Evolutionary conservation across 148 eudicot genomes (phyloP).

Genomic region (Chenopodium berlandieri): DNA sequence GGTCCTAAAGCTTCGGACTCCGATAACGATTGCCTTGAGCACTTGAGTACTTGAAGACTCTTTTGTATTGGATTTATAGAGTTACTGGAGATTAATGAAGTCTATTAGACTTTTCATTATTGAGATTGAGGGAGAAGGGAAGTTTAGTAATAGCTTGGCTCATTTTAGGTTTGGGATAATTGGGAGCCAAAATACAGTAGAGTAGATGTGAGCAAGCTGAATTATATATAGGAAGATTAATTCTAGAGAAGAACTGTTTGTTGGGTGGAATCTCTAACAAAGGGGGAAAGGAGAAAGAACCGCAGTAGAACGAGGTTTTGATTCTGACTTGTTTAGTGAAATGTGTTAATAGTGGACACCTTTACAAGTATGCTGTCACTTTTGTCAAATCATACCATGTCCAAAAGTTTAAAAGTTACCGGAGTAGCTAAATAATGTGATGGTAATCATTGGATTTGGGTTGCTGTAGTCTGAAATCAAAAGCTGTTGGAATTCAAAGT

Average conservation of each 20-base stretch:
- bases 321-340: background rate
- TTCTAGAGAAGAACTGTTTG: background rate
- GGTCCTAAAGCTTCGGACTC: background rate
- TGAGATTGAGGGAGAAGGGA: background rate
- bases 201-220: background rate
- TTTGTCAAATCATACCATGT: background rate
- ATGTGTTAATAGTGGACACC: background rate
- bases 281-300: background rate
- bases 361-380: background rate
- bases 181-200: background rate
- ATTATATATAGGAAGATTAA: background rate
- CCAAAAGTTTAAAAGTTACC: no score
- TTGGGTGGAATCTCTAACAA: no score
- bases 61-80: background rate
- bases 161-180: background rate
- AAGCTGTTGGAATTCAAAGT: background rate
- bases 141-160: background rate
- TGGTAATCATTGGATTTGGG: background rate
- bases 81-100: background rate
- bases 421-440: no score
- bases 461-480: background rate
- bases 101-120: background rate
- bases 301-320: background rate
- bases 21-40: background rate
- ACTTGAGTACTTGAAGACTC: background rate